Conservation (phyloP, 2,329 filamentous ascomycete species). For the Fusarium sp. region DNA sequence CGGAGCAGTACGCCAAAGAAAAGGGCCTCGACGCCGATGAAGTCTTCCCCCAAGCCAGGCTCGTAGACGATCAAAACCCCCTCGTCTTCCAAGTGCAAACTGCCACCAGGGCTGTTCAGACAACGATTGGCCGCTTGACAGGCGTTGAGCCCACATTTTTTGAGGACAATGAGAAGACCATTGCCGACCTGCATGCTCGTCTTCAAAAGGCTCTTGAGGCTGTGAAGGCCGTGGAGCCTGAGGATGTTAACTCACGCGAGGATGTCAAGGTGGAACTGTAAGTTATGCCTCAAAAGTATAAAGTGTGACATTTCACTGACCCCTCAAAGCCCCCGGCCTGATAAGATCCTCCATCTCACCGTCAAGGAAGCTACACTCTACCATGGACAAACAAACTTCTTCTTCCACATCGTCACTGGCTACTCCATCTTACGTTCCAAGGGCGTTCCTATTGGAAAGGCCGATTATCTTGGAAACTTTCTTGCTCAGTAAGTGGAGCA, state of each 20-base stretch:
- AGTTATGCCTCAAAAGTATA: not conserved
- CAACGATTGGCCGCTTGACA: conserved; percentile 22
- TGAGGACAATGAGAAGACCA: conserved; percentile 13
- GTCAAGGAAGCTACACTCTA: not conserved
- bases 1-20: conserved; percentile 32
- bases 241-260: not conserved
- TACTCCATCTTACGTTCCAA: not conserved
- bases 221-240: not conserved
- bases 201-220: not conserved
- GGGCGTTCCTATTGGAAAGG: not conserved
- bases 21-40: conserved; percentile 25
- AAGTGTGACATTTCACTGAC: not conserved
- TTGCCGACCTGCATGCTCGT: not conserved
- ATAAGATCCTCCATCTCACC: not conserved
- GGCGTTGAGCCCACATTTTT: conserved; percentile 19
- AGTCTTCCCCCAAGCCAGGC: conserved; percentile 11
- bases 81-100: conserved; percentile 35
- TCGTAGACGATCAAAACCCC: conserved; percentile 33
- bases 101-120: conserved; percentile 19
- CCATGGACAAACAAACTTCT: not conserved
- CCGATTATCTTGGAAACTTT: not conserved
- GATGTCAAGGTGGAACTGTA: not conserved
- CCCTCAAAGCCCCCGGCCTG: not conserved
- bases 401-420: not conserved
- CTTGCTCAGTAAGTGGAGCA: not conserved